Base-by-base conservation (phyloP, 169 alveolate species). In the Babesia divergens region DNA sequence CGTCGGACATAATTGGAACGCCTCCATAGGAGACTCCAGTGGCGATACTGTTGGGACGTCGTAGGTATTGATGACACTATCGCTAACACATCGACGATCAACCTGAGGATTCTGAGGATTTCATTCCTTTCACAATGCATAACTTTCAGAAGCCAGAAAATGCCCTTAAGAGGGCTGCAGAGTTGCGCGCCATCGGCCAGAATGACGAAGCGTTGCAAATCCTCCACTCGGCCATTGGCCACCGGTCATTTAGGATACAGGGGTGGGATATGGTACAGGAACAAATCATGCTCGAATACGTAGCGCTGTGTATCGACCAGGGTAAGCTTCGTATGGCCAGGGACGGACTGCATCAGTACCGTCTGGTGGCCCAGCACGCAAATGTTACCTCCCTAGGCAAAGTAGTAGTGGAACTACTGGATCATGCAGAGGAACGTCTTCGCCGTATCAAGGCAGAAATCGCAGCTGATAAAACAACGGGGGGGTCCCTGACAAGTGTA, bases 181-280 rank as follows among this genome's bases (percentile, higher is more conserved):
- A 93, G 74, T 84, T 93, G 37, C 90, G 92, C 35, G 86, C 91
- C 29, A 89, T 93, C 42, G 97, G 97, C 38, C 95, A 93, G 60
- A 91, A 90, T 72, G 96, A 92, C 50, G 95, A 91, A 18, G 97
- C 97, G 43, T 90, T 93, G 52, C 92, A 88, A 52, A 74, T 89
- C 9, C 87, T 93, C 28, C 96, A 93, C 85, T 69, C 93, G 2
- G 94, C 95, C 51, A 93, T 93, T 32, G 93, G 94, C 32, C 95
- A 93, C 75, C 81, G 94, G 26, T 76, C 84, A 24, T 89, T 77
- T 82, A 81, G 96, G 46, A 84, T 90, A 22, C 96, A 91, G 53
- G 97, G 97, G 53, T 93, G 97, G 97, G 96, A 93, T 62, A 86
- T 87, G 75, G 89, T 90, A 32, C 94, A 92, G 89, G 97, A 93